These are phyloP conservation scores for Penicillium coffeae DNA, from an alignment of 495 filamentous ascomycete genomes.

Conservation along the genomic window DNA sequence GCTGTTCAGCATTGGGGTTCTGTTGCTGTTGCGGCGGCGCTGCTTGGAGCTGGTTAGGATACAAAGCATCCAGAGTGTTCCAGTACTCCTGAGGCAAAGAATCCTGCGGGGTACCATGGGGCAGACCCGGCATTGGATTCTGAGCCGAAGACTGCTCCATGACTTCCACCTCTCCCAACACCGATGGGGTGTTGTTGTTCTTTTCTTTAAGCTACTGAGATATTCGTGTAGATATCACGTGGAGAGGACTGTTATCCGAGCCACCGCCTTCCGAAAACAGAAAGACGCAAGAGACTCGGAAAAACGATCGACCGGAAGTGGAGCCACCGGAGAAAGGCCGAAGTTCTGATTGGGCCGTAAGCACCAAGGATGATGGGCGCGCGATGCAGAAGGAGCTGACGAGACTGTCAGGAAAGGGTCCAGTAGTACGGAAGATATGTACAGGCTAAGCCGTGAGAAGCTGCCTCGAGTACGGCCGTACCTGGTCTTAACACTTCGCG, in stretches of 20 bases:
- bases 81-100: conserved; percentile 35
- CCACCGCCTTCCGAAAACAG: conserved; percentile 1
- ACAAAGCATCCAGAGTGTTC: conserved; percentile 37
- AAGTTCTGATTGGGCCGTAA: not conserved
- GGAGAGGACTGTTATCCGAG: not conserved
- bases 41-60: conserved; percentile 26
- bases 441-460: too few relatives aligned
- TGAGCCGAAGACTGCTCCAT: conserved; percentile 43
- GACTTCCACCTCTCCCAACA: conserved; percentile 8
- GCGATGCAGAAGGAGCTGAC: not conserved
- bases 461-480: conserved; percentile 3
- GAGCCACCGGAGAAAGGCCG: not conserved
- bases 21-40: conserved; percentile 26
- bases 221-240: not conserved
- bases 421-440: not conserved
- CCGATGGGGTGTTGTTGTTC: conserved; percentile 10
- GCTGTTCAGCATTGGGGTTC: conserved; percentile 19
- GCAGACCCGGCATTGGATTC: conserved; percentile 31
- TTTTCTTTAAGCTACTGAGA: conserved; percentile 8
- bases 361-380: not conserved
- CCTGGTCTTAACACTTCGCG: conserved; percentile 1
- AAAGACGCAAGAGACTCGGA: not conserved
- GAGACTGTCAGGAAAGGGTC: not conserved
- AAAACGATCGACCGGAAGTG: not conserved
- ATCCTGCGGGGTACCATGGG: conserved; percentile 24